Evolutionary conservation across 495 filamentous ascomycete species (phyloP).

Genomic region (Penicillium nucicola): DNA sequence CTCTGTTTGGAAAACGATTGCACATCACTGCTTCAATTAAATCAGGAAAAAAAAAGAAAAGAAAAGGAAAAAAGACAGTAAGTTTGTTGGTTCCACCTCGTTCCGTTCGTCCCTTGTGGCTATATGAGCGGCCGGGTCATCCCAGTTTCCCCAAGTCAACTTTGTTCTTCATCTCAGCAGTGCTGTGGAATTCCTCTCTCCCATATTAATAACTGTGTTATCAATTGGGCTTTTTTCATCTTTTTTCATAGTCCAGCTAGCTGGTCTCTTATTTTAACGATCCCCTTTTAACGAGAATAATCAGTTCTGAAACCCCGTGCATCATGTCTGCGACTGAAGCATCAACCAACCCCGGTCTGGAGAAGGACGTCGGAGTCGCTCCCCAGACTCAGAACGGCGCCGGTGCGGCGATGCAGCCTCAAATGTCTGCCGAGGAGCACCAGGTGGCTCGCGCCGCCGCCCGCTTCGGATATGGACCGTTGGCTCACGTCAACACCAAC

Average conservation of each 20-base stretch:
- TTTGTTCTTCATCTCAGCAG: slow-evolving; percentile 30
- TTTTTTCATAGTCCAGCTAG: slow-evolving; percentile 28
- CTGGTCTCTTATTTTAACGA: slow-evolving; percentile 11
- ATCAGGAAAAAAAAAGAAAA: background rate
- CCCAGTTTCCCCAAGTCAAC: slow-evolving; percentile 4
- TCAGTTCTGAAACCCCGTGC: slow-evolving; percentile 6
- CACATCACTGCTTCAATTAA: slow-evolving; percentile 27
- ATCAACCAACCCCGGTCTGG: slow-evolving; percentile 21
- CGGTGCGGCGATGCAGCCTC: slow-evolving; percentile 17
- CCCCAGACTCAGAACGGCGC: slow-evolving; percentile 10
- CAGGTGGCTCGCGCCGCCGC: slow-evolving; percentile 43
- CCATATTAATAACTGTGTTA: slow-evolving; percentile 26
- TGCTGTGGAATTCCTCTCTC: slow-evolving; percentile 23
- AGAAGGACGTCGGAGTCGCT: slow-evolving; percentile 35
- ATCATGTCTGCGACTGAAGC: slow-evolving; percentile 30
- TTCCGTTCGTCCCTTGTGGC: slow-evolving; percentile 5
- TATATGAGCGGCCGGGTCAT: slow-evolving; percentile 22
- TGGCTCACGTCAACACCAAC: slow-evolving; percentile 64
- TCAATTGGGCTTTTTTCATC: slow-evolving; percentile 10
- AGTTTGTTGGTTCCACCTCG: slow-evolving; percentile 10
- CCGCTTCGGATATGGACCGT: slow-evolving; percentile 59
- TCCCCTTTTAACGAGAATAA: slow-evolving; percentile 2
- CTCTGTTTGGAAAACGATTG: slow-evolving; percentile 19
- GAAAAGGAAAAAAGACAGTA: slow-evolving; percentile 3
- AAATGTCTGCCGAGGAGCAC: slow-evolving; percentile 48